Base-by-base conservation (phyloP, 2,329 filamentous ascomycete species). In the Aspergillus jensenii region DNA sequence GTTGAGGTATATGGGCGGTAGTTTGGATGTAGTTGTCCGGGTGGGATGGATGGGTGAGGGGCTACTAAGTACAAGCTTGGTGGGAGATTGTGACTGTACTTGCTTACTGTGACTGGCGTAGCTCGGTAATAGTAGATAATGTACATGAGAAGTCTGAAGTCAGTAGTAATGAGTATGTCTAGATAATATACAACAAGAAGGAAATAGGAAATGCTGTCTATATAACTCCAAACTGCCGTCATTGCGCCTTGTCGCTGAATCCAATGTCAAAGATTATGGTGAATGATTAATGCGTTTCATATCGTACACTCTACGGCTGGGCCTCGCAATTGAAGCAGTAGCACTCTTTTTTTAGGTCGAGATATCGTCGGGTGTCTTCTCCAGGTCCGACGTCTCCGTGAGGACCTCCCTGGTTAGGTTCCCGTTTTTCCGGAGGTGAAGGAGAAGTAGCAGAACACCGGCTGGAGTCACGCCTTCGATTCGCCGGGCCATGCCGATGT, bases 401-500 rank as follows among this genome's bases (percentile, higher is more conserved):
- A 45, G 14, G 27, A 48, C 44, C 19, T 52, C 45, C 39, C 46
- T 49, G 12, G 31, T 14, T 14, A 53, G 40, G 11, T 35, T 23
- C 3, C 43, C 43, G 7, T 51, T 48, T 52, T 27, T 56, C 14
- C 73, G 71, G n/a, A 76, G 70, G 63, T 79, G 68, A 65, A 76
- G 72, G 45, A 81, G 65, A 56, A 81, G 63, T 35, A 76, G 68
- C 58, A 81, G 64, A 6, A 77, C 76, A 33, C 78, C 79, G 14
- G 72, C 70, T 14, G 79, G 79, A 12, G 79, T 81, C 19, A 83
- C 82, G 3, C 93, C 93, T 74, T 99, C 95, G 11, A 97, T 85
- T 14, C 95, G 80, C 49, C 91, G 82, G 33, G 93, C 93, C 82
- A 97, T 95, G 0, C 91, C 93, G 21, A 99, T 81, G 60, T 86